Evolutionary conservation across 345 rosid genomes (phyloP).

Genomic region (Salix udensis): DNA sequence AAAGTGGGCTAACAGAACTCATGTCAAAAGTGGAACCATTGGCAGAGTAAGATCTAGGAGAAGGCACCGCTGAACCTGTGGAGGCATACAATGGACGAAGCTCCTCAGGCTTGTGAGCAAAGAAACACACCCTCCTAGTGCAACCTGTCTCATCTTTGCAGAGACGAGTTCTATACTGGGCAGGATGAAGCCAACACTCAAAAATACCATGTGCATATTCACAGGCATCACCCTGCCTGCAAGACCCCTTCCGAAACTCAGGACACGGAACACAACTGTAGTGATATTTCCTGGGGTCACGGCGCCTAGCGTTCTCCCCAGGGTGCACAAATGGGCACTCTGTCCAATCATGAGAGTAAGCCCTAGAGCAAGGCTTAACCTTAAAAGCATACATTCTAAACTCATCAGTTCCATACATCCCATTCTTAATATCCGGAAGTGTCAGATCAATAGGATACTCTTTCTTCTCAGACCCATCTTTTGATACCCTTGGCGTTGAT

Average conservation of each 20-base stretch:
- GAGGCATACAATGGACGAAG: slow-evolving; percentile 80
- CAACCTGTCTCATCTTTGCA: slow-evolving; percentile 84
- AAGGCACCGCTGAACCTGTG: slow-evolving; percentile 79
- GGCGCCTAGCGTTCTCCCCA: slow-evolving; percentile 93
- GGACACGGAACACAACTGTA: slow-evolving; percentile 97
- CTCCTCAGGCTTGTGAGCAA: slow-evolving; percentile 85
- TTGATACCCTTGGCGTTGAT: slow-evolving; percentile 32
- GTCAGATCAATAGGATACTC: slow-evolving; percentile 83
- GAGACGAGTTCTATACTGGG: slow-evolving; percentile 82
- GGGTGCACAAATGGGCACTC: slow-evolving; percentile 98
- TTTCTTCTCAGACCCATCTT: slow-evolving; percentile 62
- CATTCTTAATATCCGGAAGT: slow-evolving; percentile 80
- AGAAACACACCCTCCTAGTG: slow-evolving; percentile 82
- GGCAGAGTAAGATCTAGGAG: slow-evolving; percentile 62
- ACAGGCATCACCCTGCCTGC: slow-evolving; percentile 76
- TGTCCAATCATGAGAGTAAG: slow-evolving; percentile 96
- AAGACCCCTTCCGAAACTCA: slow-evolving; percentile 81
- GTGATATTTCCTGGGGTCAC: slow-evolving; percentile 82
- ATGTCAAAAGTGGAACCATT: slow-evolving; percentile 52
- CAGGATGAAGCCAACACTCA: slow-evolving; percentile 98
- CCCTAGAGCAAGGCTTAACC: slow-evolving; percentile 92
- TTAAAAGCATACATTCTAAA: slow-evolving; percentile 88
- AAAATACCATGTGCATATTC: slow-evolving; percentile 93
- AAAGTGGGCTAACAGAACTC: slow-evolving; percentile 55
- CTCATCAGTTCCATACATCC: slow-evolving; percentile 81